A percentile compares a stretch with the other conserved stretches of the same genome.
Evolutionary conservation across 192 early-diverging fungal genomes (phyloP).

Genomic region (Coemansia sp.): DNA sequence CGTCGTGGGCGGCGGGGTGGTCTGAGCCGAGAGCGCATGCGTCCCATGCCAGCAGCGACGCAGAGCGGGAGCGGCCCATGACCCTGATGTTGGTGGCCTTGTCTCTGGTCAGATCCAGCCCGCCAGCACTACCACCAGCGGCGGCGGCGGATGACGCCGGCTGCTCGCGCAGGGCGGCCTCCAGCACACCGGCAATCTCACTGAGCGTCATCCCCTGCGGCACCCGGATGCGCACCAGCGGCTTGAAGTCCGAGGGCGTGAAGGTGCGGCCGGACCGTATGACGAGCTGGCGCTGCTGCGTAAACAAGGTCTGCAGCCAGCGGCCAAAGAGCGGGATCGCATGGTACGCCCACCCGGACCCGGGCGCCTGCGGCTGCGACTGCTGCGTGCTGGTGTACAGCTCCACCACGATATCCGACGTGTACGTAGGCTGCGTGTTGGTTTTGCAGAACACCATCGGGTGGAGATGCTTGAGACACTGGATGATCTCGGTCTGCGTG

Average conservation of each 20-base stretch:
- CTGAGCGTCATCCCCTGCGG: slow-evolving; percentile 41
- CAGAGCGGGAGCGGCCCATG: slow-evolving; percentile 37
- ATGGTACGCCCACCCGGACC: neutral
- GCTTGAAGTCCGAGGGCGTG: slow-evolving; percentile 17
- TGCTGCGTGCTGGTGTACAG: slow-evolving; percentile 11
- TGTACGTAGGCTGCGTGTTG: slow-evolving; percentile 4
- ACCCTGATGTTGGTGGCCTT: slow-evolving; percentile 44
- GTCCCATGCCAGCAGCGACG: slow-evolving; percentile 14
- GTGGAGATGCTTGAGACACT: slow-evolving; percentile 20
- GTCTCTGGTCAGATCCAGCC: slow-evolving; percentile 32
- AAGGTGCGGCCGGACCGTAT: slow-evolving; percentile 18
- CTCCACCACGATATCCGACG: slow-evolving; percentile 22
- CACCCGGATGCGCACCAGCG: slow-evolving; percentile 25
- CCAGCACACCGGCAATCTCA: slow-evolving; percentile 35
- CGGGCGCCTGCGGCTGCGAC: neutral
- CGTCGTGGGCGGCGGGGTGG: neutral
- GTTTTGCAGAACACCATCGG: slow-evolving; percentile 30
- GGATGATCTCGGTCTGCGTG: slow-evolving; percentile 25
- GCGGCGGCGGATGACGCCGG: too few relatives aligned
- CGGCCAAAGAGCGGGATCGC: slow-evolving; percentile 2
- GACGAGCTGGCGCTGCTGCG: slow-evolving; percentile 30
- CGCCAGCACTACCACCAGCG: too few relatives aligned
- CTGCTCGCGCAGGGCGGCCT: neutral
- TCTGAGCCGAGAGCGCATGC: neutral
- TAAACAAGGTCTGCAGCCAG: slow-evolving; percentile 20